These are phyloP conservation scores for Pichia inconspicua DNA, from an alignment of 1,139 yeast genomes.

Conservation along the genomic window DNA sequence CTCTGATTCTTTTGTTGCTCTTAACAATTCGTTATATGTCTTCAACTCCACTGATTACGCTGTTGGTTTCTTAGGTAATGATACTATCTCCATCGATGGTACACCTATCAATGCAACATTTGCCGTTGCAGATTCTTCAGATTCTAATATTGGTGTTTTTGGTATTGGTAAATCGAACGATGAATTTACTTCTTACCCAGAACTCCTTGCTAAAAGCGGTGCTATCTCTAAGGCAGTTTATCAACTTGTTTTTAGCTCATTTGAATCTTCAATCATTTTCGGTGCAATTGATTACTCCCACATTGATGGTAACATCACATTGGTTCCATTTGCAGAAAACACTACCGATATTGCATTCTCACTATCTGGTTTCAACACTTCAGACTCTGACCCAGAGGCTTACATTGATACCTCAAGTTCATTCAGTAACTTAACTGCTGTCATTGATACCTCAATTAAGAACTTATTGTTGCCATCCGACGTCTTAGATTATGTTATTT, in stretches of 20 bases:
- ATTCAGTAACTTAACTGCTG: constrained; percentile 34
- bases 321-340: constrained; percentile 34
- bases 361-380: constrained; percentile 8
- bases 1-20: constrained; percentile 39
- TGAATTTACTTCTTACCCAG: constrained; percentile 33
- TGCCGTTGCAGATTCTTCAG: constrained; percentile 46
- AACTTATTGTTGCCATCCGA: constrained; percentile 40
- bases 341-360: constrained; percentile 20
- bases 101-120: constrained; percentile 39
- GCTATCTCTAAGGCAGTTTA: constrained; percentile 43
- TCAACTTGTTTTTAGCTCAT: constrained; percentile 34
- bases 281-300: constrained; percentile 49
- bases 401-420: constrained; percentile 21
- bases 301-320: constrained; percentile 36
- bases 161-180: constrained; percentile 42
- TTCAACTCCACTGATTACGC: constrained; percentile 53
- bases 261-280: constrained; percentile 39
- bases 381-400: neutral
- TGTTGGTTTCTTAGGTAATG: constrained; percentile 26
- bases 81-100: constrained; percentile 35
- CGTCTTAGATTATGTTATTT: constrained; percentile 34
- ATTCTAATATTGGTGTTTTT: constrained; percentile 46
- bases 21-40: constrained; percentile 21
- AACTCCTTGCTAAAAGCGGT: constrained; percentile 34
- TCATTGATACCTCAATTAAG: constrained; percentile 34